Base-by-base conservation (phyloP, 2,329 filamentous ascomycete genomes). In the Rhytidhysteron rufulum region DNA sequence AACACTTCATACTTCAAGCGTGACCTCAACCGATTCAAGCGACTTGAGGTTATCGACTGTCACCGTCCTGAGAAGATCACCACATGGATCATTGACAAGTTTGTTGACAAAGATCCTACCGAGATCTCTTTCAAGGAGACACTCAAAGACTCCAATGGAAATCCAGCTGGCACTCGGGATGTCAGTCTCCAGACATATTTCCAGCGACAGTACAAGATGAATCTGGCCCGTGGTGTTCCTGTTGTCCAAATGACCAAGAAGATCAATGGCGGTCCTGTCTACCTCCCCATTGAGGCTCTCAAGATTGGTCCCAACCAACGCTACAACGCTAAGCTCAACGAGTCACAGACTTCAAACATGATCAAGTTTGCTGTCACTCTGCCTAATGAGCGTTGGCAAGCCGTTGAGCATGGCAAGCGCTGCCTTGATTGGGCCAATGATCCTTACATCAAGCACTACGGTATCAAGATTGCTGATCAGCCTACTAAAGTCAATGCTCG, bases 281-380 rank as follows among this genome's bases (percentile, higher is more conserved):
- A 76, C 22, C 69, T 80, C 27, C 79, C 79, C 0, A 73, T 81
- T 61, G 79, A 83, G 41, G 51, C 77, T 21, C 63, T 80, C 27
- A 63, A 58, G 10, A 69, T 82, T 44, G 63, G 72, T 31, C 58
- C 66, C 4, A 76, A 80, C 25, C 77, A 82, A 59, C 73, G 75
- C 2, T 82, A 79, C 53, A 69, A 67, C 3, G 74, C 66, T 58
- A 83, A 83, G 63, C 60, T 82, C 34, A 74, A 73, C 37, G 78
- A 81, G 40, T 55, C 58, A 0, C 74, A 95, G 68, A 96, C 91
- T 0, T 71, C 83, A 0, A 68, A 77, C 4, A 98, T 98, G 93
- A 96, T 98, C 70, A 91, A 86, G 63, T 88, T 91, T 54, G 90
- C 91, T 0, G 91, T 95, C 4, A 88, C 85, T 5, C 77, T 83